phyloP scores from a whole-genome alignment of 2,329 filamentous ascomycete species.

The Monosporascus sp. region DNA sequence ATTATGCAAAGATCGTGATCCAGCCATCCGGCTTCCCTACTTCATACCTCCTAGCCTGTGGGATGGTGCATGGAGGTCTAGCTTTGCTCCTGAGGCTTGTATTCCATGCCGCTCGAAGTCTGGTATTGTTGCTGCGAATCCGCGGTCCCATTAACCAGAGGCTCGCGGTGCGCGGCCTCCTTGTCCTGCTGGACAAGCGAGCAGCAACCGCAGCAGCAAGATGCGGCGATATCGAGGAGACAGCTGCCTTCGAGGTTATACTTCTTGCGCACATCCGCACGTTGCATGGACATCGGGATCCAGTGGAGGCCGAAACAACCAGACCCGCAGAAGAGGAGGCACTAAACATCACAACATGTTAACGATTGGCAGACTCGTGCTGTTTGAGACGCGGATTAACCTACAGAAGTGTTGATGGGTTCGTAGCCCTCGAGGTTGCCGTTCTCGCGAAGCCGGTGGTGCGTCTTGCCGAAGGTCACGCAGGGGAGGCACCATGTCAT shows the following conservation, averaged over 20 bases:
- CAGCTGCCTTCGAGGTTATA: constrained; percentile 40
- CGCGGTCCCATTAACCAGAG: not conserved
- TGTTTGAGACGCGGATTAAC: constrained; percentile 9
- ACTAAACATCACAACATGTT: constrained; percentile 19
- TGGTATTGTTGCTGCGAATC: not conserved
- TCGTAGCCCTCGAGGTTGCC: constrained; percentile 37
- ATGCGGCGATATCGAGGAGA: constrained; percentile 33
- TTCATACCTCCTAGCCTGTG: too few relatives aligned
- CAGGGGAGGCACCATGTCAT: constrained; percentile 41
- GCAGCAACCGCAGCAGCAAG: constrained; percentile 42
- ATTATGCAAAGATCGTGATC: too few relatives aligned
- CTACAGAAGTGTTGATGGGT: constrained; percentile 40
- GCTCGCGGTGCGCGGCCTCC: constrained; percentile 35
- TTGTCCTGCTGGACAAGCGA: constrained; percentile 41
- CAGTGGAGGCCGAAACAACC: constrained; percentile 35
- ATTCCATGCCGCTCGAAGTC: not conserved
- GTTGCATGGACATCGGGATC: constrained; percentile 39
- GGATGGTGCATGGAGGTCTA: too few relatives aligned
- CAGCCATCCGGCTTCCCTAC: too few relatives aligned
- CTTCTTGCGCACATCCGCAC: constrained; percentile 37
- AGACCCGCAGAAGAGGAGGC: constrained; percentile 37
- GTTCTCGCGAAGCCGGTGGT: constrained; percentile 36
- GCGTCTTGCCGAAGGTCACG: constrained; percentile 43
- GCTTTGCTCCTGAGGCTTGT: not conserved
- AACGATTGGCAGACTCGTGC: not conserved